These are phyloP conservation scores for Catenaria anguillulae DNA, from an alignment of 371 early-diverging fungal genomes.

Conservation along the genomic window DNA sequence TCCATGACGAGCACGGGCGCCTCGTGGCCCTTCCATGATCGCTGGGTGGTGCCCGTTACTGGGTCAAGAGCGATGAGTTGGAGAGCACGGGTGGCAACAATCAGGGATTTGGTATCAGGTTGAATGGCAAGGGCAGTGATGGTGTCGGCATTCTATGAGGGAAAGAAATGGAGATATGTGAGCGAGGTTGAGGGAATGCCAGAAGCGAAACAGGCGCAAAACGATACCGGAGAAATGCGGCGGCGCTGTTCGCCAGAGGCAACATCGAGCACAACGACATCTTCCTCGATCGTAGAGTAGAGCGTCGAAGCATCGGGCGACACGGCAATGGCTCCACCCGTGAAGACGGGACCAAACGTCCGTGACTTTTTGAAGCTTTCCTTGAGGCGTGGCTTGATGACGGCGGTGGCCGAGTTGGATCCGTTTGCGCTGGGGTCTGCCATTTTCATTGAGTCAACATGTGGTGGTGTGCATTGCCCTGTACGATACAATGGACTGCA, in stretches of 20 bases:
- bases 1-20: slow-evolving; percentile 87
- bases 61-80: slow-evolving; percentile 65
- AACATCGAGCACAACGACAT: slow-evolving; percentile 60
- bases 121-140: slow-evolving; percentile 75
- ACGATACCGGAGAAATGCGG: slow-evolving; percentile 39
- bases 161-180: too few species aligned
- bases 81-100: slow-evolving; percentile 67
- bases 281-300: slow-evolving; percentile 66
- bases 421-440: too few species aligned
- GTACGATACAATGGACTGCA: too few species aligned
- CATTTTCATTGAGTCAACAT: too few species aligned
- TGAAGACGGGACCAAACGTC: slow-evolving; percentile 73
- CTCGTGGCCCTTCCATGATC: slow-evolving; percentile 72
- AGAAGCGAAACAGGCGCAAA: too few species aligned
- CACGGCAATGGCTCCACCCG: slow-evolving; percentile 73
- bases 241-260: slow-evolving; percentile 47
- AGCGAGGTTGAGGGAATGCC: too few species aligned
- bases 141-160: slow-evolving; percentile 54
- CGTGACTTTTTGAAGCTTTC: slow-evolving; percentile 2
- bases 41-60: slow-evolving; percentile 39
- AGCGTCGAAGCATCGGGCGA: slow-evolving; percentile 51
- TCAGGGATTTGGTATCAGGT: slow-evolving; percentile 57
- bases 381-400: background rate
- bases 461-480: too few species aligned
- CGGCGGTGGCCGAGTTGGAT: background rate